Evolutionary conservation across 2,329 filamentous ascomycete species (phyloP), one percentile per base, ranked within the genome.

Genomic region (Coniochaeta sp.): DNA sequence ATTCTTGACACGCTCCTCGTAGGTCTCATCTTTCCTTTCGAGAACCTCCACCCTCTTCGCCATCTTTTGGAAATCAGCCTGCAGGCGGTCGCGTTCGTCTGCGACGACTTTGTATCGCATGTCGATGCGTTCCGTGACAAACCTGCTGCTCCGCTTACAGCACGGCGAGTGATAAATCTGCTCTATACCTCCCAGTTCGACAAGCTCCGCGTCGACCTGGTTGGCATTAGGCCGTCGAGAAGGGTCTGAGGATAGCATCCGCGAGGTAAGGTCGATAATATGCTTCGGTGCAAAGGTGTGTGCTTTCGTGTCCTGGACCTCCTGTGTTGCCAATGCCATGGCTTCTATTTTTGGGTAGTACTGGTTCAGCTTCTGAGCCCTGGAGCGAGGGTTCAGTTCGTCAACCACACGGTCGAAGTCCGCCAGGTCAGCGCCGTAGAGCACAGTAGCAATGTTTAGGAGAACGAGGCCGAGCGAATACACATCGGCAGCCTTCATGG

Each of bases 381-480:
- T 69, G 1, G 66, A 67, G 8, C 67, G 62, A 44, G 64, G 62
- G 8, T 67, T 63, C 5, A 64, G 59, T 62, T 73, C 69, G 19
- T 64, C 63, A 9, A 79, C 64, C 2, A 74, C 66, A 12, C 71
- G 68, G 19, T 80, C 73, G 62, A 77, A 79, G 11, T 74, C 72
- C 17, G 68, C 66, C 16, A 77, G 63, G 1, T 72, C 69, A 11
- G 69, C 73, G 36, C 75, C 70, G 63, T 80, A 78, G 0, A 81
- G 64, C 1, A 78, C 69, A 0, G 77, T 77, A 2, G 76, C 72
- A 17, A 80, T 74, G 62, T 74, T 77, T 7, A 80, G 67, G 57
- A 77, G 76, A 1, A 81, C 73, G 2, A 80, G 68, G 0, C 79
- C 79, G 2, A 81, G 72, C 1, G 77, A 79, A 63, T 78, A 81